Base-by-base conservation (phyloP, 495 filamentous ascomycete species). In the Penicillium malachiteum region DNA sequence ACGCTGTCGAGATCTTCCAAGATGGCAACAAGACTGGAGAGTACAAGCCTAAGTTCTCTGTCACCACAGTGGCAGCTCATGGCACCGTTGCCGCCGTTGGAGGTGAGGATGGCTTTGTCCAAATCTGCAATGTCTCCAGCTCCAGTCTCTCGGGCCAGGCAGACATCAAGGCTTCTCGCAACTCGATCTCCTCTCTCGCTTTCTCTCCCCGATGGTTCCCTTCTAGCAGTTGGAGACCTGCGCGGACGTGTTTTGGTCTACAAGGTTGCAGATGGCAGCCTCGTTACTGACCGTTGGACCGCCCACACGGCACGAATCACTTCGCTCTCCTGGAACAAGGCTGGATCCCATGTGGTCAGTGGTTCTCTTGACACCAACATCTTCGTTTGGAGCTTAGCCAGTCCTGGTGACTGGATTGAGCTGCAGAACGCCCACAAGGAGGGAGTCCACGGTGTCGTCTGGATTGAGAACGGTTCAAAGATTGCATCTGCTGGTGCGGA, bases 341-440 rank as follows among this genome's bases (percentile, higher is more conserved):
- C 80, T 17, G 88, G 87, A 8, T 86, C 84, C 17, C 87, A 89
- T 66, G 87, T 92, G 6, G 90, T 84, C 12, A 96, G 89, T 63
- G 95, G 92, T 5, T 84, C 82, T 3, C 72, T 97, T 37, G 94
- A 98, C 65, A 96, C 91, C 4, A 88, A 96, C 60, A 82, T 98
- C 40, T 89, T 88, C 63, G 86, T 96, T 31, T 98, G 94, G 92
- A 96, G 90, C 68, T 73, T 97, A 58, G 78, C 82, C 43, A 87
- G 89, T 57, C 93, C 91, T 0, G 91, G 89, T 26, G 86, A 85
- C 65, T 82, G 92, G 65, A 75, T 93, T 49, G 91, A 90, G 70
- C 83, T 84, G 37, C 68, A 80, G 30, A 91, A 95, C 66, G 91
- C 92, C 44, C 94, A 98, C 69, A 96, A 96, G 74, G 94, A 97